Percentiles rank a stretch among this genome's conserved stretches.
These are phyloP conservation scores for Colletotrichum tropicale DNA, from an alignment of 2,329 filamentous ascomycete genomes.

Conservation along the genomic window DNA sequence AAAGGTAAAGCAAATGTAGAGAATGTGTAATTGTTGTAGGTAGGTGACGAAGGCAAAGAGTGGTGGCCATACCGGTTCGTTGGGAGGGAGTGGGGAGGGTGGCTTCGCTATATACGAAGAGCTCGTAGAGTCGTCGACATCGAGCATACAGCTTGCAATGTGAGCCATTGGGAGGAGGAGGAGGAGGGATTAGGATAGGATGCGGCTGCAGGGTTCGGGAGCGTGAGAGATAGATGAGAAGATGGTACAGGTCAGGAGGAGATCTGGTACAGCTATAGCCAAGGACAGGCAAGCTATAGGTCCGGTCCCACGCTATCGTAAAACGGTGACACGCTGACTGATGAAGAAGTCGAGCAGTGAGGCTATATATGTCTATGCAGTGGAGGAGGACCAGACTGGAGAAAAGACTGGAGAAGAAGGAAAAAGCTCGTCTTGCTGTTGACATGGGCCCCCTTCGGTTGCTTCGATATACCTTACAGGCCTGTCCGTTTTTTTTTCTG, in stretches of 20 bases:
- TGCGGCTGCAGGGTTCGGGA: constrained; percentile 11
- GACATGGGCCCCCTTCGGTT: constrained; percentile 13
- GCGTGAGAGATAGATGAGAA: constrained; percentile 9
- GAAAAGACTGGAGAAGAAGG: constrained; percentile 5
- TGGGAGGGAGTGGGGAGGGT: constrained; percentile 48
- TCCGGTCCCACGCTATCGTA: constrained; percentile 19
- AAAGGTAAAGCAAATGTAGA: constrained; percentile 20
- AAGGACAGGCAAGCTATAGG: constrained; percentile 20
- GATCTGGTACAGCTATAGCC: constrained; percentile 23
- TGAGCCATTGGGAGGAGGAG: constrained; percentile 57
- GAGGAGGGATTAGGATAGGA: background rate
- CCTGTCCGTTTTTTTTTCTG: constrained; percentile 19
- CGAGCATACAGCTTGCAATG: constrained; percentile 64
- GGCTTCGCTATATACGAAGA: constrained; percentile 56
- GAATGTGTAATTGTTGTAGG: background rate
- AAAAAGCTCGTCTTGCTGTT: constrained; percentile 17
- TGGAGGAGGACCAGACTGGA: constrained; percentile 11
- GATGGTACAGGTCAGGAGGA: constrained; percentile 16
- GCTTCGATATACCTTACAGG: constrained; percentile 10
- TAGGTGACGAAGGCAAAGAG: constrained; percentile 8
- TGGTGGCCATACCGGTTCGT: constrained; percentile 46
- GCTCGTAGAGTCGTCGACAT: constrained; percentile 43
- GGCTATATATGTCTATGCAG: constrained; percentile 25
- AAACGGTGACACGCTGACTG: constrained; percentile 1
- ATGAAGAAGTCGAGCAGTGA: constrained; percentile 22